Evolutionary conservation across 2,329 filamentous ascomycete species (phyloP), one percentile per base, ranked within the genome.

Genomic region (Penicillium brevicompactum): DNA sequence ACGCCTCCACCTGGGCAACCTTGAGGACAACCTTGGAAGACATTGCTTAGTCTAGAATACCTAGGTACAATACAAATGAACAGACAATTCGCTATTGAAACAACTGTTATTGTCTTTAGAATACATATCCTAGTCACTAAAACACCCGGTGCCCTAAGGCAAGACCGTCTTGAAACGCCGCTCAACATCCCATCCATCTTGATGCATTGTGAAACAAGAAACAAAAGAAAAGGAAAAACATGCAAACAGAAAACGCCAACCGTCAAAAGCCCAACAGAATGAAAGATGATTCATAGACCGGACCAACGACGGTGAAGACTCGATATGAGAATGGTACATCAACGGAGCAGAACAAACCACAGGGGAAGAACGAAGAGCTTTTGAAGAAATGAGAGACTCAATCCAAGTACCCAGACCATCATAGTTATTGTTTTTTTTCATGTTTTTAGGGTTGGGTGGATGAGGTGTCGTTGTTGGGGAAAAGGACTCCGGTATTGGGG

Each of bases 161-260:
- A 55, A 52, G 51, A 51, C 57, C 60, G 52, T 64, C 60, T 27
- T 61, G 45, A 56, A 64, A 64, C 61, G 58, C 61, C 61, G 24
- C 24, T 56, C 51, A 41, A 56, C 27, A 44, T 40, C 51, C 55
- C 58, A 37, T 56, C 56, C 60, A 53, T 60, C 55, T 62, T 56
- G 43, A 64, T 63, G 56, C 60, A 63, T 52, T 55, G 48, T 44
- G 49, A 34, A 55, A 45, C 37, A 41, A 37, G 8, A 51, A 24
- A 52, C 40, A 53, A 43, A 56, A 46, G 40, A 41, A 60, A 47
- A 49, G 37, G 11, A 51, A 53, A 18, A 46, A 10, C 21, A 31
- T 34, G 40, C 10, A 52, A 51, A 18, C 44, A 10, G 21, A 31
- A 42, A 56, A 38, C 41, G 45, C 51, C 48, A 31, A 10, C 24